These are phyloP conservation scores for Crithidia expoeki DNA, from an alignment of 208 protist genomes.

Conservation along the genomic window DNA sequence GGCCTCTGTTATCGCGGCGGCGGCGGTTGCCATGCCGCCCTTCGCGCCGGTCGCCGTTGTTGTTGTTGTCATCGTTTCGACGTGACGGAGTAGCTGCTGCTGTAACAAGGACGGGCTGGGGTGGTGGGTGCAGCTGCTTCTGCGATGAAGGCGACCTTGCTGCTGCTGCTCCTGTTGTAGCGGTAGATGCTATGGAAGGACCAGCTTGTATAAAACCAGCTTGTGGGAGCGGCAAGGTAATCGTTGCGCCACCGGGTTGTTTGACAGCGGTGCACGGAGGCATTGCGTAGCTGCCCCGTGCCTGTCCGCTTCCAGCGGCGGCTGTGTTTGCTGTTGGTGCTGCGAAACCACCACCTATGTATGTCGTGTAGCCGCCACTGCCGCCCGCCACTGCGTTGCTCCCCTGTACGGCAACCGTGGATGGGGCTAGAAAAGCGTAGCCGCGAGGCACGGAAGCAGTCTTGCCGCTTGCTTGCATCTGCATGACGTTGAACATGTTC, in stretches of 20 bases:
- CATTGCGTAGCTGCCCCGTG: neutral
- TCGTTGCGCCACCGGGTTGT: neutral
- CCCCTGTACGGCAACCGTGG: too few species aligned
- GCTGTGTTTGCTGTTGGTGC: neutral
- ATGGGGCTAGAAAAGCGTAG: neutral
- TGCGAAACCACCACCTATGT: constrained; percentile 10
- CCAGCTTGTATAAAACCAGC: neutral
- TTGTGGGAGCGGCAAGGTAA: neutral
- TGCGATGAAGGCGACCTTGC: neutral
- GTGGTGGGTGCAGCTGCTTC: neutral
- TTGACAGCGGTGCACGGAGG: constrained; percentile 8
- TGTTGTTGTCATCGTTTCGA: neutral
- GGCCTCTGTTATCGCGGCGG: neutral
- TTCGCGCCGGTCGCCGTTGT: neutral
- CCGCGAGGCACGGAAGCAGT: neutral
- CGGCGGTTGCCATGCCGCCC: constrained; percentile 18
- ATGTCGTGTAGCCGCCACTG: constrained; percentile 9
- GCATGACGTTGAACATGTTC: constrained; percentile 8
- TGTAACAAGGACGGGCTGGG: neutral
- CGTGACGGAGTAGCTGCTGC: neutral
- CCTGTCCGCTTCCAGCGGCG: neutral
- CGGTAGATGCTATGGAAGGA: neutral
- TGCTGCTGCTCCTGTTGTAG: neutral
- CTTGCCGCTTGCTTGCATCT: constrained; percentile 6
- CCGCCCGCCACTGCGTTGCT: too few species aligned